phyloP scores from a whole-genome alignment of 108 stramenopile genomes.

The Parietichytrium sp. region DNA sequence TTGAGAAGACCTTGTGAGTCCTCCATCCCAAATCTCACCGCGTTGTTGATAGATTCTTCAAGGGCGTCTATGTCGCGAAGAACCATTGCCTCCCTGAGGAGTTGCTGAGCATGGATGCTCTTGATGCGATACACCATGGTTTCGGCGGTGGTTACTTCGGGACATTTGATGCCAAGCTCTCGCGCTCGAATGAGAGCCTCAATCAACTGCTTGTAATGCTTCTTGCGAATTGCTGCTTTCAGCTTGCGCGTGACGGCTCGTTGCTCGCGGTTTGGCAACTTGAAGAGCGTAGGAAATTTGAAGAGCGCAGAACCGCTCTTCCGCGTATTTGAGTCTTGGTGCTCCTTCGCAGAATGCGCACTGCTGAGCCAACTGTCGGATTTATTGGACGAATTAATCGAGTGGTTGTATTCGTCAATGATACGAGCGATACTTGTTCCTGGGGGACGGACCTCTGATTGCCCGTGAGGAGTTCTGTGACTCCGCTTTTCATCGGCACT shows the following conservation, averaged over 20 bases:
- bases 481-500: too few relatives aligned
- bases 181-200: conserved; percentile 17
- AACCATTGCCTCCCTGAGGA: conserved; percentile 29
- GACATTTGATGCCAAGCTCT: not conserved
- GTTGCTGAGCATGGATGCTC: conserved; percentile 9
- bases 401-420: too few relatives aligned
- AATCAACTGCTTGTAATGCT: conserved; percentile 18
- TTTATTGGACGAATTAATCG: too few relatives aligned
- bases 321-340: too few relatives aligned
- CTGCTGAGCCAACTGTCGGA: too few relatives aligned
- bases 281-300: not conserved
- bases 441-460: too few relatives aligned
- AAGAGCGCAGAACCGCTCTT: too few relatives aligned
- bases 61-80: not conserved
- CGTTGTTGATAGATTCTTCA: not conserved
- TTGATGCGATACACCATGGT: conserved; percentile 13
- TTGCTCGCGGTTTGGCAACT: not conserved
- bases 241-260: conserved; percentile 18
- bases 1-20: conserved; percentile 14
- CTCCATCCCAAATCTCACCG: conserved; percentile 10
- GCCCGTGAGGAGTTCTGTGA: too few relatives aligned
- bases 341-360: too few relatives aligned
- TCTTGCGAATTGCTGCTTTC: conserved; percentile 2
- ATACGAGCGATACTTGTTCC: too few relatives aligned
- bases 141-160: not conserved